Evolutionary conservation across 257 asterid species (phyloP).

Genomic region (Solanum virginianum): DNA sequence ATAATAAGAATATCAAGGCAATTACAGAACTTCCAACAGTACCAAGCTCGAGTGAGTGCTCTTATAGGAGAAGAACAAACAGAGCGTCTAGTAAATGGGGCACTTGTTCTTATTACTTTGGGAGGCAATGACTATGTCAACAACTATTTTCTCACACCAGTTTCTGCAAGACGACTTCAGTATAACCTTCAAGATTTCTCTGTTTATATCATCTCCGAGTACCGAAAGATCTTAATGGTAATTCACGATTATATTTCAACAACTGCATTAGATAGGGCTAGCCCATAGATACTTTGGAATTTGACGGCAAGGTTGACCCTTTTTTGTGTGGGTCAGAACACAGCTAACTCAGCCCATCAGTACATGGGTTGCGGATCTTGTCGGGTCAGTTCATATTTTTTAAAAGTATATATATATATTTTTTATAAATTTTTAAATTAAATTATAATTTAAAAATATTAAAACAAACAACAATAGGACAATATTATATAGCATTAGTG

Average conservation of each 20-base stretch:
- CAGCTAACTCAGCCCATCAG: no score
- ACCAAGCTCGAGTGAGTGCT: conserved; percentile 37
- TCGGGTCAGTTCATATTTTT: no score
- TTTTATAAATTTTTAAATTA: no score
- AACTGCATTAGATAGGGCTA: no score
- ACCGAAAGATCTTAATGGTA: conserved; percentile 49
- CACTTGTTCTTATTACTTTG: conserved; percentile 50
- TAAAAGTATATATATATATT: no score
- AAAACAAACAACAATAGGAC: no score
- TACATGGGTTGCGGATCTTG: no score
- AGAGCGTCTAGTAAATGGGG: conserved; percentile 31
- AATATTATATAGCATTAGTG: no score
- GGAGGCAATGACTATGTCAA: conserved; percentile 84
- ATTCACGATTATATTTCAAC: neutral
- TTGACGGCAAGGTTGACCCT: no score
- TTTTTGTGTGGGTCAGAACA: no score
- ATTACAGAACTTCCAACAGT: conserved; percentile 20
- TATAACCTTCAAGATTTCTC: conserved; percentile 34
- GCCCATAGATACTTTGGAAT: no score
- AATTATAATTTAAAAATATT: no score
- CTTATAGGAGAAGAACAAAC: conserved; percentile 36
- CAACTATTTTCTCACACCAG: conserved; percentile 56
- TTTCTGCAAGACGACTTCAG: conserved; percentile 35
- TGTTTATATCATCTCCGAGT: conserved; percentile 38
- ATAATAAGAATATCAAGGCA: conserved; percentile 48